Evolutionary conservation across 441 rosid genomes (phyloP), one percentile per base, ranked within the genome.

Genomic region (Syzygium syzygioides): DNA sequence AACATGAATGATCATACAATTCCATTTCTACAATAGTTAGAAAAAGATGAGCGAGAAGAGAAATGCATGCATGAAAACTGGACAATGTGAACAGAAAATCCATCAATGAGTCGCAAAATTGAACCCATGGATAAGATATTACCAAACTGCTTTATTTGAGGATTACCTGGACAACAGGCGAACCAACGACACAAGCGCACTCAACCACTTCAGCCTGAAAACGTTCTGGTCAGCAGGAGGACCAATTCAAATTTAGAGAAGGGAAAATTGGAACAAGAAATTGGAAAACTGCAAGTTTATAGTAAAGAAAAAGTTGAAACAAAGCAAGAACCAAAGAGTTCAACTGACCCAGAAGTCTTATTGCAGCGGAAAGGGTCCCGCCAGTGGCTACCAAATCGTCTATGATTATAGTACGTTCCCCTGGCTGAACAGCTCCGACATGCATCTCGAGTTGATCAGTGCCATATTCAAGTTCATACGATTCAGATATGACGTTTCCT

Each of bases 311-410:
- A 32, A 62, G 23, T 18, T 45, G 30, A 19, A 15, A 28, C 59
- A 20, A 83, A 14, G 20, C 48, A 3, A 37, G 55, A 5, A 52
- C 14, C n/a, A 9, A 4, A 28, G 56, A 79, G 20, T 52, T 53
- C 50, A 48, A 66, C 48, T 37, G 87, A 95, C 99, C 99, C 89
- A 97, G 71, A 55, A 98, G 98, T 86, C 91, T 94, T 86, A 98
- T 97, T 53, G 99, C 99, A 28, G 99, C 99, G 0, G 98, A 96
- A 28, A 98, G 93, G 48, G 99, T 97, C 52, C 99, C 99, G 1
- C 99, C 99, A 0, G 99, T 98, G 87, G 99, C 99, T 7, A 98
- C 97, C 88, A 98, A 92, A 92, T 98, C 99, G 87, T 98, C 99
- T 17, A 97, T 95, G 34, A 97, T 90, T 79, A 98, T 88, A 30